Evolutionary conservation across 345 rosid species (phyloP).

Genomic region (Moringa oleifera): DNA sequence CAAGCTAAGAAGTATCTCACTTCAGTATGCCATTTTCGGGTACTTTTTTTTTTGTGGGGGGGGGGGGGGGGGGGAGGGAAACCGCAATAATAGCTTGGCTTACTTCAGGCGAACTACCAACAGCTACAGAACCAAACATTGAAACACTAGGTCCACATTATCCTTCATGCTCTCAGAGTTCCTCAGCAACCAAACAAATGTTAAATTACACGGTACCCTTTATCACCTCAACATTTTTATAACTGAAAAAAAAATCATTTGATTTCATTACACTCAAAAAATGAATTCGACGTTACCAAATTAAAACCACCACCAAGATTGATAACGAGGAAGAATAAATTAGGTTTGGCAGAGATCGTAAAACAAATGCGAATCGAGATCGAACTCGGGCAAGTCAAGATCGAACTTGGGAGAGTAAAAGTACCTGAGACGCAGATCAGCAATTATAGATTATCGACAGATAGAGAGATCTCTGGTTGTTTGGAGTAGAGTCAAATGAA

Average conservation of each 20-base stretch:
- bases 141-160: background rate
- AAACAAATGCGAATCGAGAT: constrained; percentile 11
- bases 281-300: background rate
- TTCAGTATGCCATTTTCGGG: background rate
- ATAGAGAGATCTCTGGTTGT: constrained; percentile 10
- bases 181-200: constrained; percentile 14
- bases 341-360: background rate
- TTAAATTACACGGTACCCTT: background rate
- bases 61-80: no score
- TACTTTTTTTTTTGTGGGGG: no score
- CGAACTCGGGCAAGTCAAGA: constrained; percentile 19
- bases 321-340: background rate
- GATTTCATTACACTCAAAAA: background rate
- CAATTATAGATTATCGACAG: background rate
- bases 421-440: constrained; percentile 35
- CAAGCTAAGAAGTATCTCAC: background rate
- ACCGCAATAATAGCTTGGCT: constrained; percentile 1
- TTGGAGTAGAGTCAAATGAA: constrained; percentile 24
- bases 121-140: background rate
- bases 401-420: constrained; percentile 4
- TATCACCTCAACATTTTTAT: background rate
- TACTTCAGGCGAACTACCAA: constrained; percentile 6
- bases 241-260: background rate
- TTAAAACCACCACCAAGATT: background rate
- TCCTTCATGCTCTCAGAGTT: constrained; percentile 1